These are phyloP conservation scores for Boletus speciosus DNA, from an alignment of 768 basidiomycete species.

Conservation along the genomic window DNA sequence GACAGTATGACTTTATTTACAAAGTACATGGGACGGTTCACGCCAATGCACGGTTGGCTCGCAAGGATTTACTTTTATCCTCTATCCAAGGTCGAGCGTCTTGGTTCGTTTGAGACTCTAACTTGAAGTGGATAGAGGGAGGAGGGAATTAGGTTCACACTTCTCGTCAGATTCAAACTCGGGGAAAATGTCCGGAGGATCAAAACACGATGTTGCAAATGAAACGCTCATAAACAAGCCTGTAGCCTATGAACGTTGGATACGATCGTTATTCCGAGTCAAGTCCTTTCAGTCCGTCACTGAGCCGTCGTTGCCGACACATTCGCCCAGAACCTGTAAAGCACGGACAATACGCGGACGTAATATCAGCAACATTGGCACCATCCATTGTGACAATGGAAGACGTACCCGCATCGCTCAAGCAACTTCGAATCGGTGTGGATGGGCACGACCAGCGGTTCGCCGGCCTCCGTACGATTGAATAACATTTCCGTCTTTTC, in stretches of 20 bases:
- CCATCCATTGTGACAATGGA: no score
- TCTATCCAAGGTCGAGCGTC: no score
- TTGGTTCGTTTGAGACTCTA: no score
- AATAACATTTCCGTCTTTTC: constrained; percentile 16
- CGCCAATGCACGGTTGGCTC: no score
- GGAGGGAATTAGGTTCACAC: no score
- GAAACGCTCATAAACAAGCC: not conserved
- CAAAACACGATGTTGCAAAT: not conserved
- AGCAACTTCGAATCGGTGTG: not conserved
- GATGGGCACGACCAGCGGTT: not conserved
- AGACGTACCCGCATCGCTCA: constrained; percentile 14
- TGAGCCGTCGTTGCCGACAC: constrained; percentile 8
- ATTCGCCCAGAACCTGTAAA: constrained; percentile 14
- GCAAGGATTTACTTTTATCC: no score
- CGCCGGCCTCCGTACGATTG: constrained; percentile 8
- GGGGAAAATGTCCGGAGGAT: no score
- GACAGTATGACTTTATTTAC: no score
- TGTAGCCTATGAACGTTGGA: not conserved
- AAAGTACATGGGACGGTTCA: no score
- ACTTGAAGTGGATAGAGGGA: no score
- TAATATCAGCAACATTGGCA: not conserved
- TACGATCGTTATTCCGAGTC: not conserved
- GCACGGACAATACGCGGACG: not conserved
- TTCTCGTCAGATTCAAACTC: no score
- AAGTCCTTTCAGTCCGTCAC: not conserved